A percentile compares a stretch with the other conserved stretches of the same genome.
These are phyloP conservation scores for Davidsoniella eucalypti DNA, from an alignment of 2,329 filamentous ascomycete genomes.

Conservation along the genomic window DNA sequence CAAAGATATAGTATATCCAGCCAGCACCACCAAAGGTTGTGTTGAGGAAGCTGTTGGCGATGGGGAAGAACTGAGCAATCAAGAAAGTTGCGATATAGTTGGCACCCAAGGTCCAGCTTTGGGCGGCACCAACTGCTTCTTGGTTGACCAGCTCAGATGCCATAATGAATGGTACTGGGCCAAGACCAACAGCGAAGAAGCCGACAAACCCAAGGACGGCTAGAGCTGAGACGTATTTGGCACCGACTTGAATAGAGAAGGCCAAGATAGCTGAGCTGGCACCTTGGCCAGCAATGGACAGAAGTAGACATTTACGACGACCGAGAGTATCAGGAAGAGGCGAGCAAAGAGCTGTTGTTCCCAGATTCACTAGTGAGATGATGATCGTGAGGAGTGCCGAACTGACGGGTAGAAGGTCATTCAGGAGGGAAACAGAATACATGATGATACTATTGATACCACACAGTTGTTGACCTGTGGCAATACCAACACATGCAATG, in stretches of 20 bases:
- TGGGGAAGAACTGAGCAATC: conserved; percentile 88
- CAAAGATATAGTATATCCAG: conserved; percentile 86
- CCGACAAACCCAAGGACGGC: conserved; percentile 74
- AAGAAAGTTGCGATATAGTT: conserved; percentile 87
- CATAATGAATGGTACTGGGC: conserved; percentile 88
- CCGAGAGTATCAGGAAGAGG: conserved; percentile 77
- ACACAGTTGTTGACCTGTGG: conserved; percentile 83
- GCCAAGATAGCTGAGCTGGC: conserved; percentile 60
- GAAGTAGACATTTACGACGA: conserved; percentile 67
- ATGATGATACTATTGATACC: conserved; percentile 97
- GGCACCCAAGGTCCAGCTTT: conserved; percentile 71
- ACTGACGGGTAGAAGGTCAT: conserved; percentile 62
- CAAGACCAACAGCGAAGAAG: conserved; percentile 78
- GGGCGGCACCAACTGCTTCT: conserved; percentile 79
- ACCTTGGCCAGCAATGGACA: conserved; percentile 75
- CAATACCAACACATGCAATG: conserved; percentile 72
- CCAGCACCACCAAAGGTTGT: conserved; percentile 48
- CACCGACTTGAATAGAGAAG: conserved; percentile 56
- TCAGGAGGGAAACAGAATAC: conserved; percentile 87
- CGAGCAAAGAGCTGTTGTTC: conserved; percentile 66
- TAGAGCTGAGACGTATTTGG: conserved; percentile 63
- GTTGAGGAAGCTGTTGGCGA: conserved; percentile 62
- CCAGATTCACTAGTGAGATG: conserved; percentile 73
- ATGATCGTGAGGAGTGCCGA: conserved; percentile 73
- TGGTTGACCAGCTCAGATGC: conserved; percentile 79